Evolutionary conservation across 352 stramenopile genomes (phyloP), one percentile per base, ranked within the genome.

Genomic region (Peronospora farinosa): DNA sequence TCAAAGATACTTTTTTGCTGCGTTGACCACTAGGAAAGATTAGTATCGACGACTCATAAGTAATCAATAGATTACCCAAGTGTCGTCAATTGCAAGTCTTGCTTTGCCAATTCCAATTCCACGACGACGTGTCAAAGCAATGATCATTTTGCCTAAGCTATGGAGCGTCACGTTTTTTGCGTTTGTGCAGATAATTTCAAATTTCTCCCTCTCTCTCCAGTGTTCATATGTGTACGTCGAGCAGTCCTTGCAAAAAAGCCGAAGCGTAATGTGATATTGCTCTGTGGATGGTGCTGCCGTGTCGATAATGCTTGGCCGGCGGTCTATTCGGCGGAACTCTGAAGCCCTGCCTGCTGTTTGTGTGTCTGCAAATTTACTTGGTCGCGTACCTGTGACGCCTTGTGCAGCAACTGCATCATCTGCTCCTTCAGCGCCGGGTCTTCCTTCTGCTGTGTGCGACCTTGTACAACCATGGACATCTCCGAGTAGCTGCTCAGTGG

Each of bases 331-430:
- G 60, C 80, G 8, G 80, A 89, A 57, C 78, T 89, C 49, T 86
- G 72, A 2, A 88, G 68, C 0, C 81, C 78, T 31, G 78, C 67
- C 19, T 86, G 72, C 27, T 81, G 70, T 28, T 74, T 75, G 55
- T 74, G 60, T 35, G 65, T 70, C 46, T 84, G 68, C 41, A 75
- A 51, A 11, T 70, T 82, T 16, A 92, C 75, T 39, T 88, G 76
- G 46, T 89, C 74, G 15, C 78, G 81, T 48, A 88, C 79, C 21
- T 87, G 75, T 3, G 81, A 88, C 6, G 81, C 79, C 65, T 92
- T 88, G 6, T 89, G 78, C 40, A 92, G 57, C 27, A 92, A 57
- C 57, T 92, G 74, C 51, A 92, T 88, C 81, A 92, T 92, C 40
- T 92, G 81, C 59, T 89, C 78, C 55, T 92, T 88, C 1, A 89